Conservation (phyloP, 1,284 basidiomycete species). For the Marasmius tenuissimus region DNA sequence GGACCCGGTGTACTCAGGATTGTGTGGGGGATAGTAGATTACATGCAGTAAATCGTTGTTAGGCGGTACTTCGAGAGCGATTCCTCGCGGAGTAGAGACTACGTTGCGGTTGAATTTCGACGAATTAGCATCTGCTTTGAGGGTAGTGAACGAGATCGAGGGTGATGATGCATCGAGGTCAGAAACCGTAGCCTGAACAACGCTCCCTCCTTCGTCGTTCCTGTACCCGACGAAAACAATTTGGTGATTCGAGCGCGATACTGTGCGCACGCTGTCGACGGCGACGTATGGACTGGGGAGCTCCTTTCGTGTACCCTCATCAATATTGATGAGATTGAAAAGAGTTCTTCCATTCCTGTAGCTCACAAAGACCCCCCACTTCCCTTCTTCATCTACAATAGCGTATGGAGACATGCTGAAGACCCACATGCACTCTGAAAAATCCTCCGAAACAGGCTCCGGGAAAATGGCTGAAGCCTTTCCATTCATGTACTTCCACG, state of each 20-base stretch:
- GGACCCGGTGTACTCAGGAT: conserved; percentile 51
- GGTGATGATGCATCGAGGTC: conserved; percentile 8
- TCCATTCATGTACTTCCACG: conserved; percentile 51
- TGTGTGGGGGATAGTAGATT: conserved; percentile 62
- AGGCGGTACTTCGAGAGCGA: conserved; percentile 37
- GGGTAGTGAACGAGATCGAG: conserved; percentile 23
- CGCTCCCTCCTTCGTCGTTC: conserved; percentile 35
- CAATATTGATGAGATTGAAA: conserved; percentile 48
- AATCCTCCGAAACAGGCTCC: conserved; percentile 53
- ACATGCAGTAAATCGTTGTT: conserved; percentile 49
- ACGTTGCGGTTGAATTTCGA: conserved; percentile 25
- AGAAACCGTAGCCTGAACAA: conserved; percentile 38
- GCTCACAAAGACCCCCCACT: conserved; percentile 45
- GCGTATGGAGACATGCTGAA: conserved; percentile 53
- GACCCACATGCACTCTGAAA: conserved; percentile 56
- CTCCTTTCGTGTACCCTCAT: conserved; percentile 26
- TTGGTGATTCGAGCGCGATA: conserved; percentile 31
- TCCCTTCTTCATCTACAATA: conserved; percentile 42
- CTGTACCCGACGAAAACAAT: conserved; percentile 48
- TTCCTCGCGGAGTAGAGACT: conserved; percentile 47
- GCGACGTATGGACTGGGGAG: conserved; percentile 49
- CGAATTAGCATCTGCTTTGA: conserved; percentile 25
- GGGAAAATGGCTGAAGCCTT: conserved; percentile 44
- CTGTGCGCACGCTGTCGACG: conserved; percentile 38
- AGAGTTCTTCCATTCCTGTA: conserved; percentile 48